A percentile compares a stretch with the other conserved stretches of the same genome.
Evolutionary conservation across 306 rosid species (phyloP).

Genomic region (Amphicarpaea edgeworthii): DNA sequence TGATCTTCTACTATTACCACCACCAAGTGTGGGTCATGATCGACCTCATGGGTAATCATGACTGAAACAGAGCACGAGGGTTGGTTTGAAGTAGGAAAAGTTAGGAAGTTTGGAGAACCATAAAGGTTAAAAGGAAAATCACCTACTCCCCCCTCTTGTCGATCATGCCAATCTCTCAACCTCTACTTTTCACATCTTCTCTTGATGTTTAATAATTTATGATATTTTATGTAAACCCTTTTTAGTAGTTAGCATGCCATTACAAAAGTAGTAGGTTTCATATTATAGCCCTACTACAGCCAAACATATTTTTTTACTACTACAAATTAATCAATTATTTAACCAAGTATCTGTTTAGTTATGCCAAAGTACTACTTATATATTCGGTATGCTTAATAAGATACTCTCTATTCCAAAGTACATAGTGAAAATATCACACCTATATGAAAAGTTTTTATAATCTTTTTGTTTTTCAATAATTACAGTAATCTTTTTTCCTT

Average conservation of each 20-base stretch:
- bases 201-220: background rate
- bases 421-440: no score
- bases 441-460: no score
- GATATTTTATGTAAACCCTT: background rate
- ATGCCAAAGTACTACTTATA: no score
- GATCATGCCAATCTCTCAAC: background rate
- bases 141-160: constrained; percentile 66
- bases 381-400: background rate
- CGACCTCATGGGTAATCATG: constrained; percentile 28
- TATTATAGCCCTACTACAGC: background rate
- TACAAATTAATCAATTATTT: background rate
- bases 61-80: constrained; percentile 18
- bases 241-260: constrained; percentile 15
- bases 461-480: no score
- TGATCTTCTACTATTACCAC: constrained; percentile 19
- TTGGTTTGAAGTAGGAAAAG: constrained; percentile 43
- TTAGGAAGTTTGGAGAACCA: constrained; percentile 47
- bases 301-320: background rate
- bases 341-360: background rate
- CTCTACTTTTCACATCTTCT: constrained; percentile 27
- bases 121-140: constrained; percentile 43
- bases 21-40: constrained; percentile 22
- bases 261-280: constrained; percentile 46
- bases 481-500: no score
- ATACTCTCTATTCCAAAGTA: background rate